Base-by-base conservation (phyloP, 202 grass and related monocot genomes). In the Panicum virgatum region DNA sequence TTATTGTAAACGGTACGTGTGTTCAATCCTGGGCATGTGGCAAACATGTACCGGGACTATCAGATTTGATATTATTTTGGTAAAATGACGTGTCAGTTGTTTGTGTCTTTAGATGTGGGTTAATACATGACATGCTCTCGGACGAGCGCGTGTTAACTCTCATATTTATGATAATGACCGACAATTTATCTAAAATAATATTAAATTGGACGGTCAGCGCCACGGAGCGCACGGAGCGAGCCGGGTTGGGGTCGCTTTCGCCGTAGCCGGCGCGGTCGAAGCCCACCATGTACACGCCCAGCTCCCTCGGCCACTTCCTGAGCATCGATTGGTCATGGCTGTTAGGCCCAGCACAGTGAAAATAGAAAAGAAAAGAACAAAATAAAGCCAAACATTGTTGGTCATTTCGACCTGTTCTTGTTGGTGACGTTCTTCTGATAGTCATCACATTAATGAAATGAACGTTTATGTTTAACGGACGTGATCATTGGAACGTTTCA, bases 221-320 rank as follows among this genome's bases (percentile, higher is more conserved):
- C 8, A 88, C 92, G 78, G 74, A 92, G 74, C 85, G 82, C 34
- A 90, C 78, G 15, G 91, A 84, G n/a, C 94, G 92, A 16, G 37
- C 29, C 10, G 94, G 89, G 65, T 97, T 89, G 3, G 94, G 89
- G 76, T 97, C 94, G 69, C 94, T 97, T 78, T 97, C 94, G 32
- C 77, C 91, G 52, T 90, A 94, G 25, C 94, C 94, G 18, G 94
- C 87, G 23, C 94, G 82, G 69, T 97, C 94, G 68, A 92, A 97
- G 43, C 83, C 88, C 19, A 97, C 91, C 77, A 94, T 94, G 81
- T 94, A 92, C 34, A 97, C 86, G 52, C 85, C 87, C 11, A 94
- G 34, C 67, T 92, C 89, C n/a, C 69, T 94, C 88, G 3, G 89
- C 72, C 40, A 94, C 14, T 62, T 92, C 88, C 94, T 58, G 54